A percentile compares a stretch with the other conserved stretches of the same genome.
Conservation (phyloP, 2,329 filamentous ascomycete species). For the Penicillium aurantiogriseum region DNA sequence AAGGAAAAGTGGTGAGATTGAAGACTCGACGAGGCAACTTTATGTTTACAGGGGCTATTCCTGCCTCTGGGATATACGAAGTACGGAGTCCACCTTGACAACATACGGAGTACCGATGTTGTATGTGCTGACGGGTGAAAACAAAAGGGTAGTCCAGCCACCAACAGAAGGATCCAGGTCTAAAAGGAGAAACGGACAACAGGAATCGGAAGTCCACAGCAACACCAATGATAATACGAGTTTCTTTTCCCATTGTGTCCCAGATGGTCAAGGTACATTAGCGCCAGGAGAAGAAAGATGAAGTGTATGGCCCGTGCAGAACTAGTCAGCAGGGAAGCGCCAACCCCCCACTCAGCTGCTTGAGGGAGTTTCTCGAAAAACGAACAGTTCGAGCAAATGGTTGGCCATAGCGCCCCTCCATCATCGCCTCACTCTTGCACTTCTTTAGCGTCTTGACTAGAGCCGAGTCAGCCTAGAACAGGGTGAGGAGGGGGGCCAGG, state of each 20-base stretch:
- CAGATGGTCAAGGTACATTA: conserved; percentile 9
- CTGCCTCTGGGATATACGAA: background rate
- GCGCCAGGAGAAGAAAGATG: conserved; percentile 13
- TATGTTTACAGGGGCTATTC: background rate
- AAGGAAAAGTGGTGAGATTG: background rate
- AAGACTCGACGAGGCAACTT: conserved; percentile 3
- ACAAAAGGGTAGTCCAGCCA: conserved; percentile 1
- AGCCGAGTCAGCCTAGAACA: conserved; percentile 4
- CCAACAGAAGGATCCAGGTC: background rate
- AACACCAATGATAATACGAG: background rate
- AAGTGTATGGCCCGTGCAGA: conserved; percentile 11
- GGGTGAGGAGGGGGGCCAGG: background rate
- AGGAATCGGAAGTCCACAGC: background rate
- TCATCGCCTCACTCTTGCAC: conserved; percentile 11
- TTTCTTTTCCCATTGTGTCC: background rate
- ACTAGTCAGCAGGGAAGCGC: conserved; percentile 7
- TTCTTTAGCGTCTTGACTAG: conserved; percentile 3
- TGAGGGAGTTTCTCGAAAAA: conserved; percentile 4
- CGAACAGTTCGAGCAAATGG: conserved; percentile 10
- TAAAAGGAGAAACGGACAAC: background rate
- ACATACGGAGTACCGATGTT: background rate
- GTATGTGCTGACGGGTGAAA: background rate
- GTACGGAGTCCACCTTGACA: background rate
- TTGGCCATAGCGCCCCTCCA: conserved; percentile 12
- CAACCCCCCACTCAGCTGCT: background rate